phyloP scores from a whole-genome alignment of 148 eudicot species.

The Rhododendron williamsianum region DNA sequence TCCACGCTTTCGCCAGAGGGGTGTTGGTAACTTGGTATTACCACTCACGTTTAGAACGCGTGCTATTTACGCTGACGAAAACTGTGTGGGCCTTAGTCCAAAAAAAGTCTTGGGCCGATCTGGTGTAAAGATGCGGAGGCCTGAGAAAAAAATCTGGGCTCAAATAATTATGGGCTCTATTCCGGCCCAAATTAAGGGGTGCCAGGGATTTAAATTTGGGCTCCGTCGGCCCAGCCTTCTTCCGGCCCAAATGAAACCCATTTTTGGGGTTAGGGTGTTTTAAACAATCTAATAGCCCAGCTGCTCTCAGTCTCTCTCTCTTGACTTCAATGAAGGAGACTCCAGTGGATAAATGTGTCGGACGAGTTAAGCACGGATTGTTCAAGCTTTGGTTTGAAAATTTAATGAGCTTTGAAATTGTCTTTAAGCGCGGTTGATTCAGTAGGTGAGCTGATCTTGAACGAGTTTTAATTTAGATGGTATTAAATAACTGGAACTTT shows the following conservation, averaged over 20 bases:
- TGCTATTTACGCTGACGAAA: not conserved
- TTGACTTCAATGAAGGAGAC: not conserved
- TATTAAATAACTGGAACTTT: not conserved
- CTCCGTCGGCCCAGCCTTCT: not conserved
- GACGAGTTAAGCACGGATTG: not conserved
- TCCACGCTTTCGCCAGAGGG: conserved; percentile 2
- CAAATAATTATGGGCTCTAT: not conserved
- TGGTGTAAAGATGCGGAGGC: not conserved
- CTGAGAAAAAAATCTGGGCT: not conserved
- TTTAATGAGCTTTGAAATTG: not conserved
- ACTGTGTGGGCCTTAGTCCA: not conserved
- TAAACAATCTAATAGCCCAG: not conserved
- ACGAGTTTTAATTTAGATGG: not conserved
- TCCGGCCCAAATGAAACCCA: not conserved
- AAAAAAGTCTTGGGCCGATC: not conserved
- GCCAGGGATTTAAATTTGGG: not conserved
- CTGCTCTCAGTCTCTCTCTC: not conserved
- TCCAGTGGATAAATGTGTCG: not conserved
- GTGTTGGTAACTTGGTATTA: not conserved
- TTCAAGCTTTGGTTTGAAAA: not conserved
- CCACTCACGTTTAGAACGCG: conserved; percentile 5
- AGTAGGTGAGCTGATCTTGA: not conserved
- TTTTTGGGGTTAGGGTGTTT: not conserved
- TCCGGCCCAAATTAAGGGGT: not conserved
- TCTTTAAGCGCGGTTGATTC: no score